Evolutionary conservation across 352 stramenopile species (phyloP).

Genomic region (Thraustochytrium striatum): DNA sequence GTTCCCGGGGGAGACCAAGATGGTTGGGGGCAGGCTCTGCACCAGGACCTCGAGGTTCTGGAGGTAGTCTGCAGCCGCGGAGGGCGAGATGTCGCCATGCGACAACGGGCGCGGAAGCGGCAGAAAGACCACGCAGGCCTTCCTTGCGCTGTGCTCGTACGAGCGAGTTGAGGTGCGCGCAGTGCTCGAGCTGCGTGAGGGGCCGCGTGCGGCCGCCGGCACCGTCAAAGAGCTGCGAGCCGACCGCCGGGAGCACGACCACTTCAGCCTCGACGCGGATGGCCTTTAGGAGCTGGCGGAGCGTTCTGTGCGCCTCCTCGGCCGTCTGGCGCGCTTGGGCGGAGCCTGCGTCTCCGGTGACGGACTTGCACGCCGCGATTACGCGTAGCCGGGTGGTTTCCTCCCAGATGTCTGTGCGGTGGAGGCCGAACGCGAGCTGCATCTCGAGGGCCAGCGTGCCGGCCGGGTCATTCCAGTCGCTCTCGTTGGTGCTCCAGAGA

Average conservation of each 20-base stretch:
- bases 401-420: conserved; percentile 45
- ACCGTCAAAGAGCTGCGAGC: conserved; percentile 53
- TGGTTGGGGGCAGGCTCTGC: conserved; percentile 33
- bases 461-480: conserved; percentile 29
- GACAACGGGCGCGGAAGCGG: background rate
- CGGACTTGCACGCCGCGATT: background rate
- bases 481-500: conserved; percentile 60
- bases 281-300: background rate
- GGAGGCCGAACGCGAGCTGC: conserved; percentile 40
- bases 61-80: background rate
- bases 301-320: background rate
- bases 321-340: conserved; percentile 6
- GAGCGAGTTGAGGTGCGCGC: conserved; percentile 27
- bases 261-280: conserved; percentile 29
- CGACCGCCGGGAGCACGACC: conserved; percentile 3
- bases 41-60: conserved; percentile 42
- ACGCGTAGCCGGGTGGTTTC: conserved; percentile 42
- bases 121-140: conserved; percentile 38
- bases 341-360: background rate
- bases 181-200: conserved; percentile 2
- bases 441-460: conserved; percentile 8
- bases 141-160: conserved; percentile 9
- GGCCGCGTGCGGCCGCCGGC: background rate
- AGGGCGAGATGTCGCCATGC: background rate
- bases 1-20: conserved; percentile 26